Evolutionary conservation across 345 rosid genomes (phyloP).

Genomic region (Cochlearia excelsa): DNA sequence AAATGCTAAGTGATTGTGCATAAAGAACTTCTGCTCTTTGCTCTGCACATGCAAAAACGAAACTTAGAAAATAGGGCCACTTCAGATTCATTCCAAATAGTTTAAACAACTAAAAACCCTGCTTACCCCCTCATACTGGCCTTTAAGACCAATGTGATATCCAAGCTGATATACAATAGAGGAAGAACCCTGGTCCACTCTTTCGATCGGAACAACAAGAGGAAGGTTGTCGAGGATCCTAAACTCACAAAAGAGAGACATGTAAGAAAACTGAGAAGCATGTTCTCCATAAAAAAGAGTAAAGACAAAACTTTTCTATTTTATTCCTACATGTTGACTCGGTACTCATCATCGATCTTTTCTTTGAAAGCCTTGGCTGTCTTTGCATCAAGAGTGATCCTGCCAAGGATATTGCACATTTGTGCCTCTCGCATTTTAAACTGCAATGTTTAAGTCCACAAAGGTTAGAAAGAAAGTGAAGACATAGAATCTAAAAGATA

Average conservation of each 20-base stretch:
- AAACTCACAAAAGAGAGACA: constrained; percentile 31
- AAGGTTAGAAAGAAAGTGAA: constrained; percentile 15
- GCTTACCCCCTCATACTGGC: constrained; percentile 85
- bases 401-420: constrained; percentile 77
- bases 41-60: constrained; percentile 45
- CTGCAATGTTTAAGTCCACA: constrained; percentile 43
- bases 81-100: constrained; percentile 5
- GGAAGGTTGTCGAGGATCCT: constrained; percentile 99
- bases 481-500: not conserved
- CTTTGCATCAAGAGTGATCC: constrained; percentile 54
- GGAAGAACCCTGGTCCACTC: constrained; percentile 72
- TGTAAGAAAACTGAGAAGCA: constrained; percentile 19
- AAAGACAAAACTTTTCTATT: not conserved
- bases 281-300: not conserved
- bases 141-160: constrained; percentile 90
- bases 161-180: constrained; percentile 81
- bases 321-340: constrained; percentile 77
- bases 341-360: constrained; percentile 91
- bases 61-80: constrained; percentile 26
- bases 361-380: constrained; percentile 75
- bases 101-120: constrained; percentile 12
- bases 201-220: constrained; percentile 76
- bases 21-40: constrained; percentile 85
- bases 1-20: constrained; percentile 90
- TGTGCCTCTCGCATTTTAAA: constrained; percentile 91